These are phyloP conservation scores for Sporothrix euskadiensis DNA, from an alignment of 2,329 filamentous ascomycete genomes.

Conservation along the genomic window DNA sequence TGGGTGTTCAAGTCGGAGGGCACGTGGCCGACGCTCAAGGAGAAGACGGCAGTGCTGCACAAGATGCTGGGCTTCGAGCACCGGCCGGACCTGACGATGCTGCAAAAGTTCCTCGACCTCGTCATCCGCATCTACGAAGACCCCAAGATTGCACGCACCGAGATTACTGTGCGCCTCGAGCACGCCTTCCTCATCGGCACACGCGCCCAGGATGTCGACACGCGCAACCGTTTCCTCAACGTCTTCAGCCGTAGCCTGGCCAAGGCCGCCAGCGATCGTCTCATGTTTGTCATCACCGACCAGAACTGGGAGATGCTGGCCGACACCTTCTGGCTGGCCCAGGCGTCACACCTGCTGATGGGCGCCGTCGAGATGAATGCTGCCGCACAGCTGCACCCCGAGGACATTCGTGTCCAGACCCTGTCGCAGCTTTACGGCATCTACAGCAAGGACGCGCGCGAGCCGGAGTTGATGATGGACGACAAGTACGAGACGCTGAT, in stretches of 20 bases:
- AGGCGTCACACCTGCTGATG: conserved; percentile 89
- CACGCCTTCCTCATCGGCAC: conserved; percentile 97
- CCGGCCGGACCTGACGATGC: conserved; percentile 75
- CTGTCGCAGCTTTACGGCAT: conserved; percentile 71
- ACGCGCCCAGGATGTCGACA: conserved; percentile 87
- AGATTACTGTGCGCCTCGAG: conserved; percentile 95
- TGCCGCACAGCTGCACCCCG: conserved; percentile 73
- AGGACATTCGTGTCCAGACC: conserved; percentile 80
- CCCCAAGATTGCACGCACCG: conserved; percentile 89
- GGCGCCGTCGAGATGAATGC: conserved; percentile 85
- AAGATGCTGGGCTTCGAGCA: conserved; percentile 98
- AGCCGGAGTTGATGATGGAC: conserved; percentile 71
- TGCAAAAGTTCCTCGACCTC: conserved; percentile 90
- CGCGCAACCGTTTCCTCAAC: conserved; percentile 94
- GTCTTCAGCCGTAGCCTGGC: conserved; percentile 95
- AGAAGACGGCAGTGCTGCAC: conserved; percentile 97
- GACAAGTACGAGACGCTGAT: conserved; percentile 80
- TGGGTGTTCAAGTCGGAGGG: conserved; percentile 97
- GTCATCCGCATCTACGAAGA: conserved; percentile 99
- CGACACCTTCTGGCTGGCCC: conserved; percentile 95
- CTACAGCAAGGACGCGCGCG: conserved; percentile 68
- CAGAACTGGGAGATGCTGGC: conserved; percentile 97
- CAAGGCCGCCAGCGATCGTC: conserved; percentile 83
- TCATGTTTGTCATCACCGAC: conserved; percentile 83
- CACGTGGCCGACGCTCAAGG: conserved; percentile 94